Base-by-base conservation (phyloP, 805 yeast species). In the Yamadazyma sp. region DNA sequence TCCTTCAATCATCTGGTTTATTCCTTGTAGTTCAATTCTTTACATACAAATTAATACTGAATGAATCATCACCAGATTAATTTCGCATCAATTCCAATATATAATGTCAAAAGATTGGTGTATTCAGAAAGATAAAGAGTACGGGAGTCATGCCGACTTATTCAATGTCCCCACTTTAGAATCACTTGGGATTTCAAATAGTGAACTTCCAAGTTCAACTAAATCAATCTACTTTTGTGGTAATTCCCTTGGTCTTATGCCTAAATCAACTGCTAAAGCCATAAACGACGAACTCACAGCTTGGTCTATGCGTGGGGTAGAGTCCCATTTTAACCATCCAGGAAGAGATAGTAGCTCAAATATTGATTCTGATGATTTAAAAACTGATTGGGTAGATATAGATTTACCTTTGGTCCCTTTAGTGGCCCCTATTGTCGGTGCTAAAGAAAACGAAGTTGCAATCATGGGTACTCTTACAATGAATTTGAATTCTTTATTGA, bases 191-290 rank as follows among this genome's bases (percentile, higher is more conserved):
- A 53, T 78, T 18, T 48, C 52, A 23, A 30, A 43, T 26, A 29
- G 31, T 14, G 45, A 47, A 6, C 36, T 39, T 13, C 40, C 49
- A 23, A 38, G 46, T 7, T 15, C 25, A 7, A 36, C 40, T 4
- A 13, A 22, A 27, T 64, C 75, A 9, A 65, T 73, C 15, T 91
- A 89, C 53, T 65, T 89, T 30, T 87, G 96, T 60, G 98, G 98
- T 2, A 91, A 89, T 63, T 86, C 96, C n/a, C 74, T 89, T 5
- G 98, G 98, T 0, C 62, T 89, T 40, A 84, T 87, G 89, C 97
- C 98, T 0, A 65, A 59, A 33, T 52, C 65, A 6, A 80, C 89
- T 0, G 64, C 75, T 22, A 43, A 45, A 5, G 83, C 84, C 11
- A 63, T 89, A 11, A 58, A 60, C 31, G 70, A 65, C 26, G 97